Base-by-base conservation (phyloP, 345 rosid genomes). In the Salix viminalis region DNA sequence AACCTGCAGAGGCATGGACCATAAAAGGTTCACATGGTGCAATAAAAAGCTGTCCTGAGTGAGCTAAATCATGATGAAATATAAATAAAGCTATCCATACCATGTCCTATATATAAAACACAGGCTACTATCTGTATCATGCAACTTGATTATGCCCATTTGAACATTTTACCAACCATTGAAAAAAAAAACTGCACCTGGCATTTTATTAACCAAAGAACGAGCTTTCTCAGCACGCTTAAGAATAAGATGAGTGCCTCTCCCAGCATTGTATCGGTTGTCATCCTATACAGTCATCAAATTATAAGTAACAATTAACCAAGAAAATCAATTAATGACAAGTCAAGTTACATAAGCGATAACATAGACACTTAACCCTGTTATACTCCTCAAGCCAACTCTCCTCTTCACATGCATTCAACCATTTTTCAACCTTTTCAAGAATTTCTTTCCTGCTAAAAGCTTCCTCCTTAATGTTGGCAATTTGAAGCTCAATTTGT, bases 211-310 rank as follows among this genome's bases (percentile, higher is more conserved):
- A 75, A 92, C 97, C 80, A 96, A 85, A 28, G 90, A 75, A 79
- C 99, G 99, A 75, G 99, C 99, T 86, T 92, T 96, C 84, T 94
- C 99, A 69, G 99, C 99, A 77, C 97, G 98, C 77, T 94, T 96
- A 69, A 94, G 94, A 48, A 85, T 90, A 77, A 96, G 95, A 85
- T 96, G 99, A 83, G 98, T 93, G 65, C 99, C 99, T 88, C 85
- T 89, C 73, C 98, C 98, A 73, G 99, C 98, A 82, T 92, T 94
- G 77, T 96, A 96, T 85, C 97, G 79, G 84, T 96, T 96, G 26
- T 94, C 97, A 67, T 96, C 99, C 99, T 96, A 86, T 76, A 70
- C 52, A 77, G 64, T 52, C 67, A 73, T 81, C 77, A 81, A 21
- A 39, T 30, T 28, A 15, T 65, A 71, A 70, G n/a, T 26, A 42